Evolutionary conservation across 495 filamentous ascomycete genomes (phyloP).

Genomic region (Trichoderma virens): DNA sequence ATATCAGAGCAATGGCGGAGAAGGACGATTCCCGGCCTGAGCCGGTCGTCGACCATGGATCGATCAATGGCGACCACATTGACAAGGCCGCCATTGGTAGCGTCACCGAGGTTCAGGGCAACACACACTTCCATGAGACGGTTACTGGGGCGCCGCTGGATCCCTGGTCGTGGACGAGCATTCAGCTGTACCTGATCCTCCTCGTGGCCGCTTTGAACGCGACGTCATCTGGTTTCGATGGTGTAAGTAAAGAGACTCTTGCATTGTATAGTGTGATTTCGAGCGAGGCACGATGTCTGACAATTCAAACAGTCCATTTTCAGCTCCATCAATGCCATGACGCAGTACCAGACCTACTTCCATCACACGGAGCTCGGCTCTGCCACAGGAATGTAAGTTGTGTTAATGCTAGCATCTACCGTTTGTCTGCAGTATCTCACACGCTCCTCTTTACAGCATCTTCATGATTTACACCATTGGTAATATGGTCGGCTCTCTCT

Average conservation of each 20-base stretch:
- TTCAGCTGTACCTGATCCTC: slow-evolving; percentile 14
- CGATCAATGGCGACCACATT: neutral
- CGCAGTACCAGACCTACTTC: slow-evolving; percentile 32
- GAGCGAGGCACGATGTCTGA: neutral
- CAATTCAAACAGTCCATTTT: slow-evolving; percentile 8
- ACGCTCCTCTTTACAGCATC: neutral
- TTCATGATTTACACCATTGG: slow-evolving; percentile 37
- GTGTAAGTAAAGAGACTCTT: slow-evolving; percentile 1
- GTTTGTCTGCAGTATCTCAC: neutral
- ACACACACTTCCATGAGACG: neutral
- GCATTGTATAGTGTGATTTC: neutral
- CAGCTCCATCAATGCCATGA: slow-evolving; percentile 32
- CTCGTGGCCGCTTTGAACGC: slow-evolving; percentile 16
- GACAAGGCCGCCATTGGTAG: neutral
- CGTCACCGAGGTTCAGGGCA: slow-evolving; percentile 8
- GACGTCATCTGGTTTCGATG: slow-evolving; percentile 16
- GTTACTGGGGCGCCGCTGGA: slow-evolving; percentile 9
- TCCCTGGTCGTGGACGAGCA: slow-evolving; percentile 11
- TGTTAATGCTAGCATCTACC: neutral
- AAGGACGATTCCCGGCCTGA: neutral
- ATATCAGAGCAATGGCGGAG: neutral
- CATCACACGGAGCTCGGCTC: slow-evolving; percentile 28
- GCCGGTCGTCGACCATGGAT: neutral
- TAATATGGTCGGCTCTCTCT: slow-evolving; percentile 39
- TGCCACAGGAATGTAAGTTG: slow-evolving; percentile 18